Evolutionary conservation across 371 early-diverging fungal species (phyloP).

Genomic region (Mucor racemosus): DNA sequence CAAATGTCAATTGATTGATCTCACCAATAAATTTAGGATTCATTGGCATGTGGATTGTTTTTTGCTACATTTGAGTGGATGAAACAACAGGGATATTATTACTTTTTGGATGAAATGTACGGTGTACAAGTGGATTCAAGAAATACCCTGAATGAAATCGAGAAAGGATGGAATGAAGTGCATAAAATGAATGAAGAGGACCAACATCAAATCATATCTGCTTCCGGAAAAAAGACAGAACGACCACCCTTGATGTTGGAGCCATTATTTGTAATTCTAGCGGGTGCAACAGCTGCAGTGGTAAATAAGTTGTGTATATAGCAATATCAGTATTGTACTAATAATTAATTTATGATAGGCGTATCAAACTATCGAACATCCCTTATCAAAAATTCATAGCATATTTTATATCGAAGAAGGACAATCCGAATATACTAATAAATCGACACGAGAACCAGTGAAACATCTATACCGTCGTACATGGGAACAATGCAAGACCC

Average conservation of each 20-base stretch:
- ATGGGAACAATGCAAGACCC: constrained; percentile 55
- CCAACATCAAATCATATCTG: constrained; percentile 11
- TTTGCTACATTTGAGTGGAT: constrained; percentile 82
- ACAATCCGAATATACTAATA: constrained; percentile 57
- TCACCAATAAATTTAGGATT: constrained; percentile 54
- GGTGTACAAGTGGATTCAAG: constrained; percentile 55
- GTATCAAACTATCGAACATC: constrained; percentile 77
- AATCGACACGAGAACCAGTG: constrained; percentile 36
- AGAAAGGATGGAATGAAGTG: constrained; percentile 33
- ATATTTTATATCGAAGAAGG: constrained; percentile 73
- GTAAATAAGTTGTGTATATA: constrained; percentile 20
- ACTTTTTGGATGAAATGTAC: constrained; percentile 63
- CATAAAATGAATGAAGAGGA: constrained; percentile 22
- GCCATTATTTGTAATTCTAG: constrained; percentile 71
- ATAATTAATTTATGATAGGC: constrained; percentile 38
- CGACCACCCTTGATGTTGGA: constrained; percentile 63
- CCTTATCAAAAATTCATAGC: constrained; percentile 71
- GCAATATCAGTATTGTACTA: background rate
- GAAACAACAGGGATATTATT: constrained; percentile 71
- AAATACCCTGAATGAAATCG: constrained; percentile 35
- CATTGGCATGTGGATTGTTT: constrained; percentile 73
- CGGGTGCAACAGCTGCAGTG: constrained; percentile 75
- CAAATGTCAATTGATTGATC: background rate
- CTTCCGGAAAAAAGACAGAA: constrained; percentile 22
- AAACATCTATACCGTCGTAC: constrained; percentile 57